Evolutionary conservation across 2,329 filamentous ascomycete species (phyloP), one percentile per base, ranked within the genome.

Genomic region (Ophiocordyceps camponoti-floridani): DNA sequence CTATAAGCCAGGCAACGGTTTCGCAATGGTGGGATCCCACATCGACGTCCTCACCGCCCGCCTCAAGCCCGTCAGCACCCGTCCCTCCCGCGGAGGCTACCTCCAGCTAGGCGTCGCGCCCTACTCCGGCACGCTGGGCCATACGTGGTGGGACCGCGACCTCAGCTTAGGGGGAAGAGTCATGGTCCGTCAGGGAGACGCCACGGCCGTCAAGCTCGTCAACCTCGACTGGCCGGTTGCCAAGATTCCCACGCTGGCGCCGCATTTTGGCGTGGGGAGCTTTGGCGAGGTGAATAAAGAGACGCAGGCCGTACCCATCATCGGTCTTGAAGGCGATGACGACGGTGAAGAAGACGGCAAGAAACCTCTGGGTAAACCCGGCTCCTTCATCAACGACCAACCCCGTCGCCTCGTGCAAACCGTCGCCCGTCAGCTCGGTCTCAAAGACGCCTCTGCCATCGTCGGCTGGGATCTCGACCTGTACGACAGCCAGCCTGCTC

Each of bases 381-480:
- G 79, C 44, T 77, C 80, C 4, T 98, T 96, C 57, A 73, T 79
- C 41, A 72, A 82, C 38, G 89, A 82, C 0, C 91, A 98, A 61
- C 89, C 91, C 1, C 79, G 83, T 27, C 79, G 79, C 50, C 74
- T 98, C 18, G 86, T 96, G 48, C 79, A 82, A 58, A 76, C 86
- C 18, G 93, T 98, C 56, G 75, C 82, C 8, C 73, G 73, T 13
- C 73, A 91, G 58, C 72, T 96, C n/a, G 77, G 76, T 28, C 75
- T 96, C 48, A 49, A 52, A 19, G 77, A 84, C 48, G 79, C 82
- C 58, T 74, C 70, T 52, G 75, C 72, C 44, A 94, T 98, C 50
- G 67, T 94, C 46, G 93, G 91, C 66, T 98, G 91, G 91, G 91
- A 98, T 58, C 76, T 96, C 35, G 91, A 98, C 65, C 79, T 98